Evolutionary conservation across 495 filamentous ascomycete species (phyloP), one percentile per base, ranked within the genome.

Genomic region (Paragyromitra xinjiangensis): DNA sequence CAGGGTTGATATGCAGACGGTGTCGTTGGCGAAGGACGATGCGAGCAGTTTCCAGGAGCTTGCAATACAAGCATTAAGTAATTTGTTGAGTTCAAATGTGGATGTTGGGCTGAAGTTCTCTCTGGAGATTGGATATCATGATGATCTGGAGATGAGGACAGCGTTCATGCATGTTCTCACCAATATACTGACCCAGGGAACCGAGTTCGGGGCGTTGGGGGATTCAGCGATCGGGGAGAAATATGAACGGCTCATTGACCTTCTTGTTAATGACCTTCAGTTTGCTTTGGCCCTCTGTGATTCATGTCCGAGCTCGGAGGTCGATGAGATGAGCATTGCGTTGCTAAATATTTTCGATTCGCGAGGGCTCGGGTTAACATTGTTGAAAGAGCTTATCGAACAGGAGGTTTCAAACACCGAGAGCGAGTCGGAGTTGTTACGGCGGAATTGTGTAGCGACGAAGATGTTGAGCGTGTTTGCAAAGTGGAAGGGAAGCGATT

Each of bases 401-500:
- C 88, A 90, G 73, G 90, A 91, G 80, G 85, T 91, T 51, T 86
- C 88, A 48, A 88, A 89, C 48, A 91, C 89, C 11, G 89, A 91
- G 80, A 90, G 89, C 71, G 90, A 91, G 73, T 85, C 89, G 0
- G 90, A 91, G 78, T 83, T 91, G 22, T 83, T 91, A 7, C 85
- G 90, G 16, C 84, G 89, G 50, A 90, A 90, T 37, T 91, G 89
- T 73, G 89, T 91, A 3, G 87, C 90, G 24, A 91, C 90, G 9
- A 91, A 91, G 81, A 89, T 91, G 88, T 85, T 91, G 9, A 90
- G 90, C 12, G 85, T 90, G 51, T 91, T 89, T 76, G 90, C 88
- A 3, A 90, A 89, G 71, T 91, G 89, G 90, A 91, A 91, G 83
- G 90, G 90, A 22, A 81, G 85, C 19, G 81, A 84, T 42, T 91